These are phyloP conservation scores for Metrosideros polymorpha DNA, from an alignment of 441 rosid genomes.

Conservation along the genomic window DNA sequence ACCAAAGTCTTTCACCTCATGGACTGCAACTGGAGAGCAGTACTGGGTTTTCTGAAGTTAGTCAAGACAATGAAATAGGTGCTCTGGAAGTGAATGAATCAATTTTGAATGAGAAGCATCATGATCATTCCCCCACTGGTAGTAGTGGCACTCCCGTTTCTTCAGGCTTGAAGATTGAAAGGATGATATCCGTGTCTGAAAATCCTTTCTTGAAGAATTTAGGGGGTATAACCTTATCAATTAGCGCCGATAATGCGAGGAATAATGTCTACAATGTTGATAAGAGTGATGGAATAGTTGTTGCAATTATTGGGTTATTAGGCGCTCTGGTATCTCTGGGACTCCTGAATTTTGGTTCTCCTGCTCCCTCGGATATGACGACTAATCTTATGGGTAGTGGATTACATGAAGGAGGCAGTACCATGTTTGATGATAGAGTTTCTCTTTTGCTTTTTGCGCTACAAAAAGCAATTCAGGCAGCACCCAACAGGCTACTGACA, in stretches of 20 bases:
- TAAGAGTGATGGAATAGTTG: conserved; percentile 82
- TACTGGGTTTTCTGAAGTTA: conserved; percentile 20
- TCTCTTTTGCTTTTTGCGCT: conserved; percentile 87
- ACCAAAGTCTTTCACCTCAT: conserved; percentile 23
- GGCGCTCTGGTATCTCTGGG: conserved; percentile 86
- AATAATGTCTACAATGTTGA: conserved; percentile 90
- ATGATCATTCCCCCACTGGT: conserved; percentile 27
- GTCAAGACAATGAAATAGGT: conserved; percentile 31
- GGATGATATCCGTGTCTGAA: conserved; percentile 63
- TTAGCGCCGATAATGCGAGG: conserved; percentile 94
- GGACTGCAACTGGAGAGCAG: conserved; percentile 29
- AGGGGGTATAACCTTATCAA: conserved; percentile 95
- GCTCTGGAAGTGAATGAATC: conserved; percentile 26
- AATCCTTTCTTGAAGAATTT: conserved; percentile 39
- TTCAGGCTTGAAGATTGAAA: conserved; percentile 32
- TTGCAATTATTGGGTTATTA: conserved; percentile 79
- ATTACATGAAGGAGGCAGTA: conserved; percentile 62
- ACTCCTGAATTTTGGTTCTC: conserved; percentile 60
- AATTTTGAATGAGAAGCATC: conserved; percentile 24
- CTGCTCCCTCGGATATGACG: conserved; percentile 43
- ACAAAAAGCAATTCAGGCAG: conserved; percentile 91
- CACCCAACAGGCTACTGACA: conserved; percentile 91
- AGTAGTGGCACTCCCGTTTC: conserved; percentile 29
- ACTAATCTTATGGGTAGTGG: conserved; percentile 58
- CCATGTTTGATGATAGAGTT: conserved; percentile 96